Evolutionary conservation across 179 eudicot genomes (phyloP), one percentile per base, ranked within the genome.

Genomic region (Spinacia oleracea): DNA sequence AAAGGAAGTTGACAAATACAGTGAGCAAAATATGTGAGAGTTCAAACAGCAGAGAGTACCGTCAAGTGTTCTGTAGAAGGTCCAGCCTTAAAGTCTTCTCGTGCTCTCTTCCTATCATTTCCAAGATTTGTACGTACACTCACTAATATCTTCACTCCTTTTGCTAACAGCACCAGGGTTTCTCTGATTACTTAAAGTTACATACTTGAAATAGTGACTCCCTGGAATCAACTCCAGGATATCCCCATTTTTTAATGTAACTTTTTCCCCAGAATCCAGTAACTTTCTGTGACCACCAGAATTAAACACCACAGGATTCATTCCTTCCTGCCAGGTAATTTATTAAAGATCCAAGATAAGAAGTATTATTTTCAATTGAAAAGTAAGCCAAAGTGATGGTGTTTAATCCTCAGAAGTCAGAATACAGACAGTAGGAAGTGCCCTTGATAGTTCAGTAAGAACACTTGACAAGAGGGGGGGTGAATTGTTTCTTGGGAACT

Each of bases 191-290:
- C 72, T 62, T 51, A 74, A 46, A 55, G 80, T 80, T 40, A 81
- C 82, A 82, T 87, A 93, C 87, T 89, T 91, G 83, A 88, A 96
- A 78, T 82, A 82, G 83, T 90, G 82, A 77, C 88, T 86, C 34
- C 99, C 99, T 9, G 99, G 99, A 80, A 96, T 90, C 85, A 96
- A 81, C 88, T 96, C 99, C 71, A 96, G 78, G 46, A 93, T 74
- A 86, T 93, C 98, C 66, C 96, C 93, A 81, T 82, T 74, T 77
- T 66, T 82, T 60, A 96, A 78, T 18, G 83, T 84, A 62, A 75
- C 84, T 77, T 69, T 87, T 74, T 89, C 97, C 70, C 83, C 80
- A 38, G 91, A 86, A 74, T 83, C 82, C 74, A 96, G 72, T 80
- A 86, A 90, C 85, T 76, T 89, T 81, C 97, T 88, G 78, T 87